Evolutionary conservation across 2,329 filamentous ascomycete species (phyloP).

Genomic region (Microcyclospora pomicola): DNA sequence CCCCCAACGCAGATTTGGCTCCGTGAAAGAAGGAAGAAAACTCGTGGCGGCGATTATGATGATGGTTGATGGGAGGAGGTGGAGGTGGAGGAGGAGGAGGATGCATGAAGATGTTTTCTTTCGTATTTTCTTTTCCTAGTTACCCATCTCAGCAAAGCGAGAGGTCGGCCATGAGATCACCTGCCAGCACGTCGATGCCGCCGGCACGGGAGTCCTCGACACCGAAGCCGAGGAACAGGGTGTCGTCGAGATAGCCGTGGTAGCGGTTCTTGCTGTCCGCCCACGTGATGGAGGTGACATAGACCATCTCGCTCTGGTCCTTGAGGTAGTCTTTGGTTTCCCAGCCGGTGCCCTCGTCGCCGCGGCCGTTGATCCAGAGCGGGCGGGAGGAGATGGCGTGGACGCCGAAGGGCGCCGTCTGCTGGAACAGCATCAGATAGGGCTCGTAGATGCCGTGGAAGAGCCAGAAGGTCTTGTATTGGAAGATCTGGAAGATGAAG

Average conservation of each 20-base stretch:
- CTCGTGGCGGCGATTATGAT: no score
- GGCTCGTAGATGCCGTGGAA: constrained; percentile 43
- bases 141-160: no score
- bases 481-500: constrained; percentile 41
- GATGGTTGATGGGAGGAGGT: no score
- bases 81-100: no score
- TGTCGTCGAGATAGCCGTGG: constrained; percentile 41
- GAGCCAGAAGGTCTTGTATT: constrained; percentile 38
- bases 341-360: not conserved
- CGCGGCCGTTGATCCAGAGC: constrained; percentile 42
- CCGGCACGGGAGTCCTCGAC: constrained; percentile 28
- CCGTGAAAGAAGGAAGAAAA: no score
- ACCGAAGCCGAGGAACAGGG: constrained; percentile 40
- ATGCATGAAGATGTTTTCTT: no score
- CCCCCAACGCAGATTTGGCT: no score
- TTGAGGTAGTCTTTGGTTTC: constrained; percentile 1
- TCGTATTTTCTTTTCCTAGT: no score
- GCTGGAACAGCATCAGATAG: constrained; percentile 39
- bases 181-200: no score
- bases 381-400: constrained; percentile 38
- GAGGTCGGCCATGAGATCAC: no score
- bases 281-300: constrained; percentile 43
- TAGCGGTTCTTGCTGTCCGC: constrained; percentile 32
- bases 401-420: constrained; percentile 36
- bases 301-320: constrained; percentile 39